Evolutionary conservation across 2,329 filamentous ascomycete species (phyloP), one percentile per base, ranked within the genome.

Genomic region (Clarireedia homoeocarpa): DNA sequence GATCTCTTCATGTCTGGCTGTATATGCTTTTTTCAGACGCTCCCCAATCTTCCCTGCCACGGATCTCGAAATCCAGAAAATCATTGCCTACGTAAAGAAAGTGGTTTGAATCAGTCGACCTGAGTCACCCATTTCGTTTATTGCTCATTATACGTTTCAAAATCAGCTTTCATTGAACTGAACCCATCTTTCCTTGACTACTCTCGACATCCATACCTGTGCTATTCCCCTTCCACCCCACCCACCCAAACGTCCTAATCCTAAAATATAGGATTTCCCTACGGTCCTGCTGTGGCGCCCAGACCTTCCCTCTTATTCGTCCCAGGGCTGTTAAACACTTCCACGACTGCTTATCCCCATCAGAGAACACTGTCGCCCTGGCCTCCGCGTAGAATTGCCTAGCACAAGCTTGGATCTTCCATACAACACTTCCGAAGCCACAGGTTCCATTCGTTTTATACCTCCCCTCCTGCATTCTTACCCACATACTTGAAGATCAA

Each of bases 331-430:
- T 63, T 63, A 40, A 61, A 62, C 42, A 14, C 62, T 58, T 58
- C 62, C 59, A 62, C 61, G 58, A 57, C 57, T 62, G 59, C 63
- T 63, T 65, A 62, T 64, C 58, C 58, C 24, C 58, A 48, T 48
- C 44, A 59, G 56, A 57, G 45, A 61, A 58, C 46, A 55, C 42
- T 56, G 56, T 50, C 61, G 53, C 54, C 61, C 60, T 63, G 58
- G 59, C 46, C 58, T 60, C 58, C 61, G 61, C 63, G 58, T 62
- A 56, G 57, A 64, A 66, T 64, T 64, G 63, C 61, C 64, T 64
- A 23, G 53, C 46, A 50, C 38, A 36, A 42, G 27, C 49, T 60
- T 57, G 56, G 59, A 17, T 58, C 51, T 57, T 61, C 49, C 55
- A 55, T 57, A 59, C 59, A 62, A 61, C 63, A 62, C 46, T 55